A percentile compares a stretch with the other conserved stretches of the same genome.
phyloP scores from a whole-genome alignment of 2,329 filamentous ascomycete genomes.

The Fusarium graminum region DNA sequence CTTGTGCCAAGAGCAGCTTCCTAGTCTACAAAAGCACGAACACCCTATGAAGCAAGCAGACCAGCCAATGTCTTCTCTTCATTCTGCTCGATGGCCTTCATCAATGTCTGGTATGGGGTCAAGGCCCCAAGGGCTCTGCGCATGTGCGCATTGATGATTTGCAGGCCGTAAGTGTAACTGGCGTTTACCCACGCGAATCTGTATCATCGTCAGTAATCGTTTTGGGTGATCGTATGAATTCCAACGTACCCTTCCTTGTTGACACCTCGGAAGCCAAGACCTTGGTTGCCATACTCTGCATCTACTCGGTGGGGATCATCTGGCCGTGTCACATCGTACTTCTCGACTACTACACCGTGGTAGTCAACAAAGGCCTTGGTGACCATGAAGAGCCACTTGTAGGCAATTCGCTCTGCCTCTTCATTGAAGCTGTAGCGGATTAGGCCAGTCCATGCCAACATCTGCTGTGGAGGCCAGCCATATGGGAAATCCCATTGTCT shows the following conservation, averaged over 20 bases:
- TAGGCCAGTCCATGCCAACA: conserved; percentile 95
- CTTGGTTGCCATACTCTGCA: conserved; percentile 98
- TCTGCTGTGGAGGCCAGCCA: conserved; percentile 98
- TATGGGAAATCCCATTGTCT: conserved; percentile 99
- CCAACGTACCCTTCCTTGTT: conserved; percentile 85
- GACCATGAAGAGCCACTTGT: conserved; percentile 99
- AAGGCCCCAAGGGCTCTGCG: conserved; percentile 87
- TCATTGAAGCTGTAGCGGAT: conserved; percentile 92
- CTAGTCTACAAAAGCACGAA: conserved; percentile 18
- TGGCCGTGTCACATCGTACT: conserved; percentile 94
- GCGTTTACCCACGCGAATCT: conserved; percentile 99
- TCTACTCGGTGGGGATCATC: conserved; percentile 94
- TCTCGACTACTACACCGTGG: conserved; percentile 98
- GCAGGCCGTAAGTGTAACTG: conserved; percentile 93
- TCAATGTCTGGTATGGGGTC: conserved; percentile 87
- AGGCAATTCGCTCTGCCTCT: conserved; percentile 88
- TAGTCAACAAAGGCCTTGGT: conserved; percentile 98
- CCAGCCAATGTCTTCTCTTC: conserved; percentile 66
- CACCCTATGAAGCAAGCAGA: conserved; percentile 49
- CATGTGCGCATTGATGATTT: conserved; percentile 90
- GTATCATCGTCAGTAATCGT: conserved; percentile 48
- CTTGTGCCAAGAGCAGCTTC: conserved; percentile 21
- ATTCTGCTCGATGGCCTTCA: conserved; percentile 72
- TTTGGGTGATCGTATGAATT: not conserved
- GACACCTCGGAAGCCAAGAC: conserved; percentile 93